A percentile compares a stretch with the other conserved stretches of the same genome.
phyloP scores from a whole-genome alignment of 805 yeast genomes.

The Trichomonascus vanleenenianus region DNA sequence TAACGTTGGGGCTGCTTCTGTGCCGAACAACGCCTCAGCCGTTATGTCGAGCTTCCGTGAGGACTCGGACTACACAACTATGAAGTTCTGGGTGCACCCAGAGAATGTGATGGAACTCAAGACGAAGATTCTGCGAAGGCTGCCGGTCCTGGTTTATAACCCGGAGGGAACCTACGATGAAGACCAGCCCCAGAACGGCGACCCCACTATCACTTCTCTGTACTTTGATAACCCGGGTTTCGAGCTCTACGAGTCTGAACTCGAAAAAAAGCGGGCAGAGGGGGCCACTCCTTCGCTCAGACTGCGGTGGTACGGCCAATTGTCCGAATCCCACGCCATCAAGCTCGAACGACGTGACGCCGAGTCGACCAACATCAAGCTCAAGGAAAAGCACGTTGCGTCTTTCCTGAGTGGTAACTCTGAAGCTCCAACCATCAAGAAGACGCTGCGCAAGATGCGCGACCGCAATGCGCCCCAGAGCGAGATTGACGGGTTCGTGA shows the following conservation, averaged over 20 bases:
- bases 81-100: constrained; percentile 95
- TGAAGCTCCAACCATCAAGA: constrained; percentile 37
- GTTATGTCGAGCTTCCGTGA: constrained; percentile 25
- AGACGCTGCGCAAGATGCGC: constrained; percentile 51
- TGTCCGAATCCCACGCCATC: constrained; percentile 67
- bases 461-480: constrained; percentile 51
- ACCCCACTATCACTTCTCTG: constrained; percentile 78
- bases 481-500: constrained; percentile 43
- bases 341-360: constrained; percentile 60
- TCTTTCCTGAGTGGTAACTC: constrained; percentile 49
- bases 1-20: constrained; percentile 40
- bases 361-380: constrained; percentile 50
- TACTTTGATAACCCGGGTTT: constrained; percentile 82
- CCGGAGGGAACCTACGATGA: constrained; percentile 29
- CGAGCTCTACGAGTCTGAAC: constrained; percentile 78
- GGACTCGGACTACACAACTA: constrained; percentile 40
- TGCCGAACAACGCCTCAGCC: constrained; percentile 31
- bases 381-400: constrained; percentile 78
- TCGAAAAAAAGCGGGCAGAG: constrained; percentile 43
- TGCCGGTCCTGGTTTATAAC: constrained; percentile 81
- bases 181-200: constrained; percentile 35
- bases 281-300: constrained; percentile 64
- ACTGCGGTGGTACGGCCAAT: constrained; percentile 84
- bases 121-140: constrained; percentile 86
- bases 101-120: constrained; percentile 96